Evolutionary conservation across 768 basidiomycete species (phyloP), one percentile per base, ranked within the genome.

Genomic region (Psilocybe sp.): DNA sequence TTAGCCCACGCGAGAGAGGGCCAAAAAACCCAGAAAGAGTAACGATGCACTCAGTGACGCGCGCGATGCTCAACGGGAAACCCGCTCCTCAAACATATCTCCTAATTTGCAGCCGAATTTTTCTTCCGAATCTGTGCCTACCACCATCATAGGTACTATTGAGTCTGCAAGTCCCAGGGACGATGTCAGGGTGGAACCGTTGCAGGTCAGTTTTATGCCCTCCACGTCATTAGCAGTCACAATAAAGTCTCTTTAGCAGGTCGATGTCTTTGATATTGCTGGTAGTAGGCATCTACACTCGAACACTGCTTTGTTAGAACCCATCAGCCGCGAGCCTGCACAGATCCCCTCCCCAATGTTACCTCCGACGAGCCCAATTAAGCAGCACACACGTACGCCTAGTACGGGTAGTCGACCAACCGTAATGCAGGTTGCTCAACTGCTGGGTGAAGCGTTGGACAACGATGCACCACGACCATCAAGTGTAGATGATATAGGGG

Each of bases 341-440:
- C 18, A 18, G 36, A 5, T 46, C 47, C 3, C 23, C 10, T 4
- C 47, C 7, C 54, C 54, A 20, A 35, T 47, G 36, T 41, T 52
- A 19, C 42, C 50, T 19, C 35, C 62, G 16, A 53, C 66, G 1
- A 53, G 60, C 3, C 66, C 75, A 1, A 72, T 78, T 5, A 60
- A 67, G 3, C 75, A 73, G 45, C 79, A 77, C 58, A 50, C 68
- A 40, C 81, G 86, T 16, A 84, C 84, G 45, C 80, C 86, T 4
- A 87, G 80, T 58, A 79, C 85, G 5, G 85, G 86, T 13, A 81
- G 78, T 46, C 72, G 89, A 51, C 80, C 85, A 15, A 80, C 82
- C 12, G 87, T 82, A 18, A 90, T 91, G 89, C 87, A 91, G 37
- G 80, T 91, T 10, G 87, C 86, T 2, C 84, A 84, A 61, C 77